Percentiles rank a stretch among this genome's conserved stretches.
Evolutionary conservation across 306 rosid species (phyloP).

Genomic region (Abrus precatorius): DNA sequence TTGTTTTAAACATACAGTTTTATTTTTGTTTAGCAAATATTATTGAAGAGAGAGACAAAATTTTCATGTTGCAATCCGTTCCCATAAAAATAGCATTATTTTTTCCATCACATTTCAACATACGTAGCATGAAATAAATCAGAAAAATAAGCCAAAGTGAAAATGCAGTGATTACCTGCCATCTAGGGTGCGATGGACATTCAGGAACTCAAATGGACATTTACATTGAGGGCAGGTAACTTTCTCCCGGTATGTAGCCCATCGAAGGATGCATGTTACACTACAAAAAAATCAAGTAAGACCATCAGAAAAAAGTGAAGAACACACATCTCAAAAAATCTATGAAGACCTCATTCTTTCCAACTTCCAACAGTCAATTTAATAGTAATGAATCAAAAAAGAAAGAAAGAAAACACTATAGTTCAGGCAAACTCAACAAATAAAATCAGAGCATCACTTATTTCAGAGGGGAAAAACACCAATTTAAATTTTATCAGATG

Average conservation of each 20-base stretch:
- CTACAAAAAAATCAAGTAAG: constrained; percentile 54
- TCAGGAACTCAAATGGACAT: constrained; percentile 80
- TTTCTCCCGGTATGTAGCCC: constrained; percentile 80
- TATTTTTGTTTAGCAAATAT: not conserved
- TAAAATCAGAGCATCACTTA: not conserved
- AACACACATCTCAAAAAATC: not conserved
- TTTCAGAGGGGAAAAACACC: not conserved
- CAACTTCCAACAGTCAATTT: not conserved
- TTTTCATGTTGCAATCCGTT: not conserved
- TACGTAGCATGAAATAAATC: not conserved
- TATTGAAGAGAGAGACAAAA: not conserved
- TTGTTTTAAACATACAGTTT: no score
- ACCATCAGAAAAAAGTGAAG: constrained; percentile 6
- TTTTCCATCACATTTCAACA: constrained; percentile 28
- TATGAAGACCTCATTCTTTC: no score
- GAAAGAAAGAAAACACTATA: not conserved
- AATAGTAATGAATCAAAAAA: not conserved
- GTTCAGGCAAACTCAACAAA: constrained; percentile 25
- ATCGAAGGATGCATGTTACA: constrained; percentile 89
- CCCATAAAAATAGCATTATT: constrained; percentile 14
- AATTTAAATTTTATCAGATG: not conserved
- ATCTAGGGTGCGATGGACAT: constrained; percentile 94
- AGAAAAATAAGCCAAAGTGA: not conserved
- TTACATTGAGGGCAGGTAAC: constrained; percentile 95
- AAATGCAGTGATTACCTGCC: constrained; percentile 68